Base-by-base conservation (phyloP, 345 rosid genomes). In the Acer yangbiense region DNA sequence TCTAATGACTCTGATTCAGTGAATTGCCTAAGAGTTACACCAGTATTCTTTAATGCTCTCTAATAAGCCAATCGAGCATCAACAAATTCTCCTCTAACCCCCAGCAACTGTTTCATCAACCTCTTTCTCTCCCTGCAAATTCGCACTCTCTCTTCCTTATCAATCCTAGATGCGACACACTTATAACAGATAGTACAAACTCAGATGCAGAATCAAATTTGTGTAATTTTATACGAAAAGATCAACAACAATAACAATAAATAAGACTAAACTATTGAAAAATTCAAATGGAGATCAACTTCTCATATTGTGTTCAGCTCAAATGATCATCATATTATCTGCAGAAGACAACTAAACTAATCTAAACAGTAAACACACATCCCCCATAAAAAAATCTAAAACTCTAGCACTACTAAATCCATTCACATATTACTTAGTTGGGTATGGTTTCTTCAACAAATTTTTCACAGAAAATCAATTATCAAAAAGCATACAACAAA, bases 1-100 rank as follows among this genome's bases (percentile, higher is more conserved):
- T 92, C 93, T 84, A 95, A 84, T 1, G 89, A 71, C 76, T 93
- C 97, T 8, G 98, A 92, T 82, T 95, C 99, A 0, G 99, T 92
- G 88, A 95, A 90, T 68, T 95, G 98, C 85, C 92, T 83, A 71
- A 95, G 98, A 54, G 99, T 93, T 12, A 83, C 93, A 57, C 99
- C 98, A 25, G 93, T 90, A 81, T 93, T 92, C 86, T 90, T 93
- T 77, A 95, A 73, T 66, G 97, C 91, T 82, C 89, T 93, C 82
- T 93, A 79, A 86, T 95, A 93, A 75, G 85, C 86, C 81, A 90
- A 68, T 9, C 89, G 94, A 6, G 97, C 91, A 82, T 89, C 93
- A 3, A 97, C 95, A 85, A 95, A 93, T 32, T 95, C 94, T 72
- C 79, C 88, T 79, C 99, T 88, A 81, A 79, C 78, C 74, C 74